Conservation (phyloP, 495 filamentous ascomycete genomes). For the Podospora pseudoanserina region DNA sequence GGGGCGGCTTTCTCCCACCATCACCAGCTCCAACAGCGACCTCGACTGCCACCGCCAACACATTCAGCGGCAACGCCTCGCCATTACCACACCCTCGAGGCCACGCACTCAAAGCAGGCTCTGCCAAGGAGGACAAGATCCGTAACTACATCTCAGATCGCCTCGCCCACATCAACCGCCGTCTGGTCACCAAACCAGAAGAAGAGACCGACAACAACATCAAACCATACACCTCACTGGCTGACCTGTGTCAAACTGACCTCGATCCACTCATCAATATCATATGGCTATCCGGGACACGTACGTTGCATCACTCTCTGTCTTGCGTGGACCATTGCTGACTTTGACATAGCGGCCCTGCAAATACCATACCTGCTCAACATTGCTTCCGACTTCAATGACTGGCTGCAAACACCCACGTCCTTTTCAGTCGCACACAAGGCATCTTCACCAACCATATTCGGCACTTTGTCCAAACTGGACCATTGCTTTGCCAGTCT, state of each 20-base stretch:
- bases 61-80: constrained; percentile 27
- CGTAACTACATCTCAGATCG: constrained; percentile 64
- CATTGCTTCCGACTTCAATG: constrained; percentile 64
- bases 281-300: constrained; percentile 77
- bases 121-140: constrained; percentile 70
- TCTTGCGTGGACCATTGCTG: neutral
- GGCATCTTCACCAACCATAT: constrained; percentile 53
- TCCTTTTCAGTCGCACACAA: constrained; percentile 33
- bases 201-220: constrained; percentile 39
- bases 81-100: constrained; percentile 61
- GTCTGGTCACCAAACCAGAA: constrained; percentile 56
- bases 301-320: constrained; percentile 45
- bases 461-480: constrained; percentile 67
- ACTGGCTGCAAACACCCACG: constrained; percentile 62
- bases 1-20: constrained; percentile 50
- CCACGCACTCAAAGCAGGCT: constrained; percentile 64
- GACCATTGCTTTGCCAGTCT: constrained; percentile 74
- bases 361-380: constrained; percentile 79
- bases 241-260: constrained; percentile 60
- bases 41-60: constrained; percentile 31
- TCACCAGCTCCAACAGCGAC: constrained; percentile 55
- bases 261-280: constrained; percentile 69
- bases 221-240: constrained; percentile 64
- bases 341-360: constrained; percentile 56
- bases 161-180: constrained; percentile 60